Conservation (phyloP, 139 green algal species). For the Chlorella sp. region DNA sequence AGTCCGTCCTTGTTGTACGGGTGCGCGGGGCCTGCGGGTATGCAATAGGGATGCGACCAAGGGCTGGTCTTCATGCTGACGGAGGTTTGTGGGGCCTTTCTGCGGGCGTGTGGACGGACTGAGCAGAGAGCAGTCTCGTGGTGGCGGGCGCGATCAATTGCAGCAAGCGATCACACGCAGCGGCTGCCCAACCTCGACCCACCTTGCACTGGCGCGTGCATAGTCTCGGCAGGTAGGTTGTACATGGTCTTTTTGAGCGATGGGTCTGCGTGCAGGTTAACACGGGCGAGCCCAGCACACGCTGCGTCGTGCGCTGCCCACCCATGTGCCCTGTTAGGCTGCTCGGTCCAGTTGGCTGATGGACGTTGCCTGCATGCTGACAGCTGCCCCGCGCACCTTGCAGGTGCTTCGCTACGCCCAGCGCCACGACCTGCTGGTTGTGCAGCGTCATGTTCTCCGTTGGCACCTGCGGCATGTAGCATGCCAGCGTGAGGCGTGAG, state of each 20-base stretch:
- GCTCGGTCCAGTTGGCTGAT: background rate
- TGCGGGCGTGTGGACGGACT: background rate
- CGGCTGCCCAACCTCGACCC: background rate
- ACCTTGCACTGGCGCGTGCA: constrained; percentile 76
- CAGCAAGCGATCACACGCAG: background rate
- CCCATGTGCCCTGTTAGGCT: background rate
- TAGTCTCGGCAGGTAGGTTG: constrained; percentile 76
- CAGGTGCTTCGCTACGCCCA: background rate
- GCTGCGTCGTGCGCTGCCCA: background rate
- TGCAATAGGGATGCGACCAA: background rate
- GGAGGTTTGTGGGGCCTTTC: background rate
- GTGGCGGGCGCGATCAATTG: too few relatives aligned
- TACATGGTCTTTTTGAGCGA: constrained; percentile 52
- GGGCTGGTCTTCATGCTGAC: background rate
- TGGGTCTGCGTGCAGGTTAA: constrained; percentile 40
- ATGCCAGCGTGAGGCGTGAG: too few relatives aligned
- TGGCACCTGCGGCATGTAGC: background rate
- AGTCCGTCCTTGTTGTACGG: constrained; percentile 66
- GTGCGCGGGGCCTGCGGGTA: constrained; percentile 54
- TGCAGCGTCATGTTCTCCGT: background rate
- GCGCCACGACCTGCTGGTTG: background rate
- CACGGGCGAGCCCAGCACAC: background rate
- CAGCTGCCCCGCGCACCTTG: background rate
- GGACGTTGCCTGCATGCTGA: background rate
- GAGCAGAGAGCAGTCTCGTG: background rate